Base-by-base conservation (phyloP, 1,284 basidiomycete species). In the Spongispora temasekensis region DNA sequence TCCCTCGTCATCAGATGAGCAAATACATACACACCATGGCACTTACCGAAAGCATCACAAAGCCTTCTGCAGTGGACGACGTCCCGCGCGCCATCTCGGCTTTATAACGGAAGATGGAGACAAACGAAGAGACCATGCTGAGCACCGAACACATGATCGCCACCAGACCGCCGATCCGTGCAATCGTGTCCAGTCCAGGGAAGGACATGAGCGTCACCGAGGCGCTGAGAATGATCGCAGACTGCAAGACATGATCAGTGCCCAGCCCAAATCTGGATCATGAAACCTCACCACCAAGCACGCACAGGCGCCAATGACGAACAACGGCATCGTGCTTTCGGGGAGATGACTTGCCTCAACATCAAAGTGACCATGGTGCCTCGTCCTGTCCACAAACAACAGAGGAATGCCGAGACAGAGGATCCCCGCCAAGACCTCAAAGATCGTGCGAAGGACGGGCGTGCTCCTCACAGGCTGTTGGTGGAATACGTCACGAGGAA, bases 171-270 rank as follows among this genome's bases (percentile, higher is more conserved):
- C 86, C 82, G 55, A 86, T 76, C 56, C 89, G 82, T 60, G 87
- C 76, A 61, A 87, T 65, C 59, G 77, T 81, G 71, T 88, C 87
- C 71, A 92, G 67, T 40, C 85, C 88, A 64, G 89, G 88, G 46
- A 92, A 80, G 55, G 88, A 84, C 69, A 92, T 82, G 75, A 92
- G 86, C 31, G 89, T 91, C 58, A 91, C 86, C 48, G 89, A 88
- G 42, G 89, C 87, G 67, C 89, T 90, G 58, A 92, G 76, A 21
- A 92, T 82, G 57, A 91, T 82, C 30, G 89, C 89, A 66, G 90
- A 89, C 90, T 92, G 58, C 52, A 58, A 61, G 5, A 50, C 23
- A 21, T 15, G 30, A 53, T 67, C 30, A 69, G 60, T 37, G 25
- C 58, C 51, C 59, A n/a, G 53, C 63, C 48, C 57, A 50, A 32